Conservation (phyloP, 441 rosid species). For the Aleurites moluccanus region DNA sequence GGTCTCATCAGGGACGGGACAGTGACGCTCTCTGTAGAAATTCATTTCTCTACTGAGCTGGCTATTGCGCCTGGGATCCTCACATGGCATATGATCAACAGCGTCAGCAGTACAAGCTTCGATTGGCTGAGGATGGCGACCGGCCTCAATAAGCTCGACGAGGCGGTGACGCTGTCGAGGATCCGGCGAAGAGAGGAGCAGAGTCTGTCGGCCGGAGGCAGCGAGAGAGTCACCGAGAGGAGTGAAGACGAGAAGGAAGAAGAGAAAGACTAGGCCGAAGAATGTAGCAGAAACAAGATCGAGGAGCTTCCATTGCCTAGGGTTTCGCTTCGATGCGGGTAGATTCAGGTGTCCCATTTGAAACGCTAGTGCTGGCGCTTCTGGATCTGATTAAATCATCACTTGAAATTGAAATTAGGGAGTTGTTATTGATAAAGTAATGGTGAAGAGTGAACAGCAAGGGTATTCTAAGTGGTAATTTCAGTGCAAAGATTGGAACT, state of each 20-base stretch:
- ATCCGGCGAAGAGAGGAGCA: slow-evolving; percentile 76
- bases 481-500: neutral
- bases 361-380: neutral
- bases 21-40: slow-evolving; percentile 88
- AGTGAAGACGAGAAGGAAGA: slow-evolving; percentile 80
- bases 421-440: neutral
- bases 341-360: slow-evolving; percentile 71
- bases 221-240: slow-evolving; percentile 95
- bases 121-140: slow-evolving; percentile 56
- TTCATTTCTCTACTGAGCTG: slow-evolving; percentile 94
- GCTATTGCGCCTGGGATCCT: slow-evolving; percentile 86
- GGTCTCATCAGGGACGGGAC: slow-evolving; percentile 76
- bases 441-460: no score
- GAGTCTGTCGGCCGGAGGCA: slow-evolving; percentile 84
- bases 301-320: slow-evolving; percentile 83
- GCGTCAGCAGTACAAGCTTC: slow-evolving; percentile 71
- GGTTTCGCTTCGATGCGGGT: slow-evolving; percentile 67
- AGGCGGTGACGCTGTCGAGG: slow-evolving; percentile 79
- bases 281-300: slow-evolving; percentile 77
- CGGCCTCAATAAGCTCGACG: slow-evolving; percentile 61
- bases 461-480: no score
- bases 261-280: slow-evolving; percentile 70
- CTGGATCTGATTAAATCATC: slow-evolving; percentile 17
- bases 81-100: slow-evolving; percentile 95
- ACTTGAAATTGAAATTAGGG: neutral